Evolutionary conservation across 352 stramenopile genomes (phyloP).

Genomic region (Pythium plurisporium): DNA sequence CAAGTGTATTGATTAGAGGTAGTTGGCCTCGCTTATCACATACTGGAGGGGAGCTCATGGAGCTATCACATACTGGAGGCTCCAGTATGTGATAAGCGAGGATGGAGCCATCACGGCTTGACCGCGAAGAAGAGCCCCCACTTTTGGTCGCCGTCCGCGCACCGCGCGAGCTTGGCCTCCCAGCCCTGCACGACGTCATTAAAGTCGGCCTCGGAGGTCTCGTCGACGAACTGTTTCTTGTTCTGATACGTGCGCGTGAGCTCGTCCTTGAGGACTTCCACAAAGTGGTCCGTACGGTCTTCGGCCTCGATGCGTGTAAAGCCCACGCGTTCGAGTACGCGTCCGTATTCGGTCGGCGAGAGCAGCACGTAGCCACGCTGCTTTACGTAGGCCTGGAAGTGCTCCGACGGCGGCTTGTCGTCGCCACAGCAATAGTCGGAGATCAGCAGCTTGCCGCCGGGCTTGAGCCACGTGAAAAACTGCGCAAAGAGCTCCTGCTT

Average conservation of each 20-base stretch:
- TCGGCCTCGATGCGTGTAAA: slow-evolving; percentile 27
- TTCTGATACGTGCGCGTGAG: slow-evolving; percentile 26
- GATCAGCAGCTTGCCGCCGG: slow-evolving; percentile 54
- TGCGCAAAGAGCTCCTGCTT: slow-evolving; percentile 54
- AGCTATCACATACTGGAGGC: no score
- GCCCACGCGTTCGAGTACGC: slow-evolving; percentile 23
- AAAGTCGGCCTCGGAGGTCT: slow-evolving; percentile 40
- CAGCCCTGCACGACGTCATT: slow-evolving; percentile 35
- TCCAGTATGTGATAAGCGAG: no score
- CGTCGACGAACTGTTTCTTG: slow-evolving; percentile 31
- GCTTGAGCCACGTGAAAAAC: slow-evolving; percentile 67
- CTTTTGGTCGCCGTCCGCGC: slow-evolving; percentile 38
- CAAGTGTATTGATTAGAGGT: neutral
- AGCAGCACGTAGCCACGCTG: slow-evolving; percentile 31
- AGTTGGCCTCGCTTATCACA: neutral
- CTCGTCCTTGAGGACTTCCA: slow-evolving; percentile 29
- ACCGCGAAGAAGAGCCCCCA: slow-evolving; percentile 36
- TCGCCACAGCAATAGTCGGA: slow-evolving; percentile 46
- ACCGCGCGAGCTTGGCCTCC: slow-evolving; percentile 34
- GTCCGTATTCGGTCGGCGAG: slow-evolving; percentile 28
- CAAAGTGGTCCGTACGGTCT: slow-evolving; percentile 39
- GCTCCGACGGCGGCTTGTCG: neutral
- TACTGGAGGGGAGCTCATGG: slow-evolving; percentile 24
- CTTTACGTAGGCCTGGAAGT: slow-evolving; percentile 34
- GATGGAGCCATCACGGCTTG: slow-evolving; percentile 7